phyloP scores from a whole-genome alignment of 73 alveolate genomes.

The Blepharisma japonicum region DNA sequence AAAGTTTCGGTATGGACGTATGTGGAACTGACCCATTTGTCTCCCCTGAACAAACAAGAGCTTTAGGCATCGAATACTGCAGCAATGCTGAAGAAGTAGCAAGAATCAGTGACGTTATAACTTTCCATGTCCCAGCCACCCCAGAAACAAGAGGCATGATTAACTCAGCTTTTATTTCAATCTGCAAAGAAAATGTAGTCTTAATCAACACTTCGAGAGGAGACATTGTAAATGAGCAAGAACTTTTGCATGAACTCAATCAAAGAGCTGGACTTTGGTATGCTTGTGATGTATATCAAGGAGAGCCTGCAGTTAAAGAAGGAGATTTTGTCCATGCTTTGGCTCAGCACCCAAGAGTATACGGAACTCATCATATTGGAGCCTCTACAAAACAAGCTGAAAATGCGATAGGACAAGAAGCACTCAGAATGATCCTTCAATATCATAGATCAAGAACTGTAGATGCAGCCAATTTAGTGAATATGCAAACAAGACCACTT shows the following conservation, averaged over 20 bases:
- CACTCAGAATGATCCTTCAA: slow-evolving; percentile 54
- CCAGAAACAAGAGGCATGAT: slow-evolving; percentile 68
- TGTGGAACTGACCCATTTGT: slow-evolving; percentile 41
- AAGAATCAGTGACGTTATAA: slow-evolving; percentile 57
- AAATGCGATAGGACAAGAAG: slow-evolving; percentile 62
- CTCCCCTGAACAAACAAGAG: slow-evolving; percentile 39
- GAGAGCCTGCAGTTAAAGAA: slow-evolving; percentile 67
- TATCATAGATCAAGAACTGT: slow-evolving; percentile 38
- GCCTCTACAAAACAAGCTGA: slow-evolving; percentile 73
- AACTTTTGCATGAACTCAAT: slow-evolving; percentile 52
- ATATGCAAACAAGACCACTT: slow-evolving; percentile 35
- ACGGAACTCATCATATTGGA: slow-evolving; percentile 69
- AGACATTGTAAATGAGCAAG: slow-evolving; percentile 65
- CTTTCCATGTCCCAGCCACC: slow-evolving; percentile 74
- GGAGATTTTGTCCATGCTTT: slow-evolving; percentile 59
- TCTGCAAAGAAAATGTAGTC: slow-evolving; percentile 74
- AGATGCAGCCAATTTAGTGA: slow-evolving; percentile 61
- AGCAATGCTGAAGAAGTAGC: slow-evolving; percentile 48
- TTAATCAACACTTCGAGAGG: slow-evolving; percentile 81
- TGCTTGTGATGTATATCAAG: slow-evolving; percentile 59
- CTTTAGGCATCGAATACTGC: slow-evolving; percentile 41
- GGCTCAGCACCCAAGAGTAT: slow-evolving; percentile 59
- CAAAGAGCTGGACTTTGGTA: slow-evolving; percentile 49
- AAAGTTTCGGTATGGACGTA: slow-evolving; percentile 76
- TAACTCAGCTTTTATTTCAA: slow-evolving; percentile 57